Evolutionary conservation across 2,329 filamentous ascomycete genomes (phyloP), one percentile per base, ranked within the genome.

Genomic region (Xylaria sp.): DNA sequence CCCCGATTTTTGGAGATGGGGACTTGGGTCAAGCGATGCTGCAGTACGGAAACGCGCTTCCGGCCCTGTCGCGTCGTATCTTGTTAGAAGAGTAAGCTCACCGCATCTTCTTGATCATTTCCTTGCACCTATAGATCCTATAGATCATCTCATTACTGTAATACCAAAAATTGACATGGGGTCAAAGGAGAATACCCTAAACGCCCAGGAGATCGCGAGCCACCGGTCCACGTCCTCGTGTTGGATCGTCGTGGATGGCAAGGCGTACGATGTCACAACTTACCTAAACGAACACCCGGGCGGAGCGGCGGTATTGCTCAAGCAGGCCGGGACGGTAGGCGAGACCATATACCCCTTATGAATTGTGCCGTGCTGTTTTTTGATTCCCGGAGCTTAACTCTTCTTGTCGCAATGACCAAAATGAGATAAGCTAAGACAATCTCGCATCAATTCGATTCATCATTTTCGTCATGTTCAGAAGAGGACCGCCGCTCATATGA

Each of bases 191-290:
- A 71, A 69, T 62, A 42, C 62, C 30, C 61, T 80, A 55, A 73
- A 72, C 50, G 78, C 78, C 19, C 70, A 75, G 24, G 78, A 81
- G 63, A 75, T 81, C 24, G 73, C 77, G 54, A 76, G 76, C 68
- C 80, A 80, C 69, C 75, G 75, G 69, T 76, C 74, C 36, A 64
- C 64, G 14, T 72, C 77, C 27, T 81, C 79, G 6, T 82, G 80
- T 68, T 82, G 80, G 80, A 73, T 80, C 17, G 79, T 82, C 45
- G 64, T 80, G 64, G 61, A 76, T 61, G 68, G 66, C 34, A 75
- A 75, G 56, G 76, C 76, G 39, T 80, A 80, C 75, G 80, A 82
- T 69, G 78, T 81, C 48, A 81, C 80, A 9, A 72, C 74, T 32
- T 82, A 81, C 56, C 66, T 82, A 9, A 64, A 73, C 34, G 65